Evolutionary conservation across 768 basidiomycete species (phyloP), one percentile per base, ranked within the genome.

Genomic region (Brasilioporus rufonigricans): DNA sequence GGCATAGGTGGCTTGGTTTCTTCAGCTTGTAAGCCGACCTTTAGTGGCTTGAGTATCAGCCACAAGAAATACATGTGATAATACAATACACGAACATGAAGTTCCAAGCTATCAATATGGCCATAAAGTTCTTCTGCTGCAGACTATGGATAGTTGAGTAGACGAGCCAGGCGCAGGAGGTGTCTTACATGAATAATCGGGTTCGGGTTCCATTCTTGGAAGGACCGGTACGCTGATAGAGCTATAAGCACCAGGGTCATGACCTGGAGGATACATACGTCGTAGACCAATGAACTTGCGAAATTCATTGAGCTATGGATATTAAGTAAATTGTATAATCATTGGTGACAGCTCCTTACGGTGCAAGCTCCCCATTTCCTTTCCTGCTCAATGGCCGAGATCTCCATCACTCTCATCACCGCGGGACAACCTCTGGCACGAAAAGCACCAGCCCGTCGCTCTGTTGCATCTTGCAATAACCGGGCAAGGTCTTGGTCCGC

Each of bases 21-120:
- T 67, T 93, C 91, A 6, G 87, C 87, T 71, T 85, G 84, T 29
- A 88, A 69, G 11, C 86, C 86, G 29, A 83, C 80, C 81, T 83
- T 52, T 5, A 46, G 53, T 19, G 19, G 49, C 44, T 39, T 13
- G 31, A 38, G n/a, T 16, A 40, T 56, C 13, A 48, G 35, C n/a
- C 12, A 46, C 27, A 5, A 23, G 24, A 41, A 11, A 26, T 18
- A 29, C 21, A 10, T 4, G 11, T 38, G 19, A 36, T 13, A 54
- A 29, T n/a, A 45, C 13, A 24, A 44, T 44, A 18, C 38, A 67
- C 81, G 44, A 55, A 84, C 89, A 63, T 92, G 80, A 12, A 93
- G 80, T 65, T 93, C 91, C 32, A 93, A 79, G 65, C 89, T 86
- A 61, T 92, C 82, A 52, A 91, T 86, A 58, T 88, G 77, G 44